A percentile compares a stretch with the other conserved stretches of the same genome.
Evolutionary conservation across 2,329 filamentous ascomycete genomes (phyloP).

Genomic region (Mollisiaceae sp.): DNA sequence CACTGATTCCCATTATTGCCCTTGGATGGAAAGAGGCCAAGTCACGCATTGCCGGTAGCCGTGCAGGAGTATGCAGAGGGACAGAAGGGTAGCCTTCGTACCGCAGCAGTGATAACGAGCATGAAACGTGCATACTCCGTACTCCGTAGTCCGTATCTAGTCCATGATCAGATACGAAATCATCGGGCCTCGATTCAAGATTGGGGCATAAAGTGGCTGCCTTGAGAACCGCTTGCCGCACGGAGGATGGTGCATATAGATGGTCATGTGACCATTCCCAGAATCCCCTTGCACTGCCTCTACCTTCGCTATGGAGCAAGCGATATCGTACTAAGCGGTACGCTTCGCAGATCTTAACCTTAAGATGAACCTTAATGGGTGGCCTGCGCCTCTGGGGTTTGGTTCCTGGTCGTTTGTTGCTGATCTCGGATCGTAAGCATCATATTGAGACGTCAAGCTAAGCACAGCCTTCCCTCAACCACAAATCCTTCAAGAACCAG

Average conservation of each 20-base stretch:
- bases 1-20: not conserved
- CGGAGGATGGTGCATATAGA: not conserved
- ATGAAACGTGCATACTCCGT: not conserved
- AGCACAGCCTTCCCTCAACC: not conserved
- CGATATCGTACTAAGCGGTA: not conserved
- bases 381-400: no score
- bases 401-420: not conserved
- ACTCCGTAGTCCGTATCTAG: not conserved
- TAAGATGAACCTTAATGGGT: not conserved
- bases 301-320: not conserved
- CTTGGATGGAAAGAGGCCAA: not conserved
- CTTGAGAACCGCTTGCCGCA: not conserved
- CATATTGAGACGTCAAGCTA: not conserved
- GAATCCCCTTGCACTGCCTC: not conserved
- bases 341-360: not conserved
- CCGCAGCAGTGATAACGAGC: not conserved
- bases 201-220: not conserved
- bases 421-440: not conserved
- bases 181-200: not conserved
- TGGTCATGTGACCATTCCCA: not conserved
- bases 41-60: not conserved
- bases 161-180: not conserved
- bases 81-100: not conserved
- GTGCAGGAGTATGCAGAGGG: not conserved
- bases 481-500: not conserved